Conservation (phyloP, 305 asterid genomes). For the Fraxinus velutina region DNA sequence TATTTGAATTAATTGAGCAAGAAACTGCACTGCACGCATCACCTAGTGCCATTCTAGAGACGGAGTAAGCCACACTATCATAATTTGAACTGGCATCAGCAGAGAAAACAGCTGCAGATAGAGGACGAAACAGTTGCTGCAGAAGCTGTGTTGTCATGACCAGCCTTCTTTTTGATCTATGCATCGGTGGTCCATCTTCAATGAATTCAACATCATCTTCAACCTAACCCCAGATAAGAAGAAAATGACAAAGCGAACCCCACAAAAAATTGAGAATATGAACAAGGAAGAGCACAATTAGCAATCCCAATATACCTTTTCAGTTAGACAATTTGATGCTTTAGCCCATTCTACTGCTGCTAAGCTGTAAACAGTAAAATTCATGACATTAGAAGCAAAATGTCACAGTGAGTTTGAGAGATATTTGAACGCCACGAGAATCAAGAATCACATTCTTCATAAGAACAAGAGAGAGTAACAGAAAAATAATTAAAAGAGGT, state of each 20-base stretch:
- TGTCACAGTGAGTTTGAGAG: slow-evolving; percentile 11
- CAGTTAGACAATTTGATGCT: slow-evolving; percentile 45
- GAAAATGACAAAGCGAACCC: neutral
- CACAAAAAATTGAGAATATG: neutral
- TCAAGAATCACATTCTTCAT: slow-evolving; percentile 5
- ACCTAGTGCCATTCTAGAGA: slow-evolving; percentile 51
- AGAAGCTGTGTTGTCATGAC: slow-evolving; percentile 60
- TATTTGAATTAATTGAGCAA: slow-evolving; percentile 30
- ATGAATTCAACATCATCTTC: slow-evolving; percentile 39
- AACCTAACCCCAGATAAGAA: slow-evolving; percentile 38
- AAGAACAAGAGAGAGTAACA: neutral
- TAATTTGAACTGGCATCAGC: slow-evolving; percentile 37
- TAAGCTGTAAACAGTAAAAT: slow-evolving; percentile 41
- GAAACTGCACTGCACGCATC: slow-evolving; percentile 57
- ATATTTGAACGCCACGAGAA: neutral
- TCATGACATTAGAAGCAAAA: slow-evolving; percentile 26
- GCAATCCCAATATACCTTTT: slow-evolving; percentile 49
- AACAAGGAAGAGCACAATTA: slow-evolving; percentile 16
- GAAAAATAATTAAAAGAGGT: neutral
- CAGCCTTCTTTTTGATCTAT: slow-evolving; percentile 61
- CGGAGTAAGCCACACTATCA: slow-evolving; percentile 43
- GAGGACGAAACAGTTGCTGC: slow-evolving; percentile 64
- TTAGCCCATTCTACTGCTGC: slow-evolving; percentile 59
- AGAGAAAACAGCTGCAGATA: slow-evolving; percentile 46
- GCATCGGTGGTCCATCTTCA: slow-evolving; percentile 44